Evolutionary conservation across 2,329 filamentous ascomycete species (phyloP).

Genomic region (Cordyceps cicadae): DNA sequence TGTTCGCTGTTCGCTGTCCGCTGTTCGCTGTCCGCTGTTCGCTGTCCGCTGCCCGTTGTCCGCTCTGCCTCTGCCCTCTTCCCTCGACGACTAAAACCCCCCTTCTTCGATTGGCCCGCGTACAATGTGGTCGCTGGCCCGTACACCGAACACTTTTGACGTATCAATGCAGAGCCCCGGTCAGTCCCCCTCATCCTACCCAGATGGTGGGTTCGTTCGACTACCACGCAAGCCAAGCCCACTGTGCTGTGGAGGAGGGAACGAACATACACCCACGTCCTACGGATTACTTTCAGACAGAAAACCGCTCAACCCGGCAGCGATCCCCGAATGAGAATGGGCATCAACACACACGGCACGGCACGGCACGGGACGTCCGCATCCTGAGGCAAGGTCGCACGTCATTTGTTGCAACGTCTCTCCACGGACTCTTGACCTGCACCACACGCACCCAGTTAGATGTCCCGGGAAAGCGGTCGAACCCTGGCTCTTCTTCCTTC

Average conservation of each 20-base stretch:
- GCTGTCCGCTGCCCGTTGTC: background rate
- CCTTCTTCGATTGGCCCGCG: too few species aligned
- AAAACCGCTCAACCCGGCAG: background rate
- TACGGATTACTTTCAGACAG: background rate
- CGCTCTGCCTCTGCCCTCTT: background rate
- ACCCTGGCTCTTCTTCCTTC: background rate
- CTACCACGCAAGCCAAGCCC: background rate
- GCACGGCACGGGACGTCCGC: background rate
- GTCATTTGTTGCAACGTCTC: background rate
- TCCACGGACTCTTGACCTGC: background rate
- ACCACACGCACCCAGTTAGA: background rate
- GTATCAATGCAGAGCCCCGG: background rate
- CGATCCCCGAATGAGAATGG: background rate
- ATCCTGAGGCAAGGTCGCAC: too few species aligned
- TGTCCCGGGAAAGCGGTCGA: background rate
- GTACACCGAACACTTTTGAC: background rate
- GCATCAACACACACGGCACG: background rate
- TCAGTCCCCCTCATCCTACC: background rate
- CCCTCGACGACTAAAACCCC: background rate
- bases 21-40: background rate
- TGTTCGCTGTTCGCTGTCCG: background rate
- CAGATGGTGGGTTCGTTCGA: background rate
- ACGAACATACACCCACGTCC: background rate
- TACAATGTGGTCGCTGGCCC: background rate
- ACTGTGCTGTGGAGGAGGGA: background rate